Conservation (phyloP, 768 basidiomycete species). For the Coprinellus aureogranulatus region DNA sequence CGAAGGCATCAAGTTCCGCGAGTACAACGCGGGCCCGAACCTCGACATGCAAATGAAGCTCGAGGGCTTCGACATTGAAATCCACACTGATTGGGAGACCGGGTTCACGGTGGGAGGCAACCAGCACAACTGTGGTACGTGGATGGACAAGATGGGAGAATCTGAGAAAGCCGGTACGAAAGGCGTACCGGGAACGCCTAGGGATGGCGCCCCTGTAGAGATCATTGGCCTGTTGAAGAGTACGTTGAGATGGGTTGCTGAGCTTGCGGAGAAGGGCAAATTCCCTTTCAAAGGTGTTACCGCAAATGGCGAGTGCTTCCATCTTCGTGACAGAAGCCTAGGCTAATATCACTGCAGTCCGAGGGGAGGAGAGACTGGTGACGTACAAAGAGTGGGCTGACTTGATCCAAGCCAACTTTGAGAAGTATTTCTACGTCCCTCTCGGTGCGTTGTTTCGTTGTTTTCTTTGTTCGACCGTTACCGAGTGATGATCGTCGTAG, state of each 20-base stretch:
- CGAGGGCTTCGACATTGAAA: conserved; percentile 89
- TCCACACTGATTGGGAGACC: conserved; percentile 94
- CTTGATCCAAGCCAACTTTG: conserved; percentile 83
- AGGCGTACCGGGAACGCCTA: conserved; percentile 91
- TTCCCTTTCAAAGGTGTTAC: conserved; percentile 93
- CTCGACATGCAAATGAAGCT: conserved; percentile 97
- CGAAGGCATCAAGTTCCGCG: conserved; percentile 87
- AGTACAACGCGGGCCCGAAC: conserved; percentile 94
- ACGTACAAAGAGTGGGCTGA: conserved; percentile 90
- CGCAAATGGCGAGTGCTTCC: conserved; percentile 59
- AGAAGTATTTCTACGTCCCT: conserved; percentile 89
- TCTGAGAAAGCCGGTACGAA: conserved; percentile 88
- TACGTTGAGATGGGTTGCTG: conserved; percentile 84
- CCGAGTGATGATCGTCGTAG: conserved; percentile 33
- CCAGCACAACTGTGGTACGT: conserved; percentile 83
- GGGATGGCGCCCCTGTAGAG: conserved; percentile 95
- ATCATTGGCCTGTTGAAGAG: conserved; percentile 93
- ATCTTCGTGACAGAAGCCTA: not conserved
- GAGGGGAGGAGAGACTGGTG: conserved; percentile 64
- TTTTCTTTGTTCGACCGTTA: conserved; percentile 1
- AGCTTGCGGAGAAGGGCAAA: conserved; percentile 56
- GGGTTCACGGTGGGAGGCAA: conserved; percentile 90
- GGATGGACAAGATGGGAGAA: conserved; percentile 99
- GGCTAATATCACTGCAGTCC: conserved; percentile 45
- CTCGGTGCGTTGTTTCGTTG: conserved; percentile 45